Percentiles rank a stretch among this genome's conserved stretches.
These are phyloP conservation scores for Agarophyton chilense DNA, from an alignment of 23 red algal species.

Conservation along the genomic window DNA sequence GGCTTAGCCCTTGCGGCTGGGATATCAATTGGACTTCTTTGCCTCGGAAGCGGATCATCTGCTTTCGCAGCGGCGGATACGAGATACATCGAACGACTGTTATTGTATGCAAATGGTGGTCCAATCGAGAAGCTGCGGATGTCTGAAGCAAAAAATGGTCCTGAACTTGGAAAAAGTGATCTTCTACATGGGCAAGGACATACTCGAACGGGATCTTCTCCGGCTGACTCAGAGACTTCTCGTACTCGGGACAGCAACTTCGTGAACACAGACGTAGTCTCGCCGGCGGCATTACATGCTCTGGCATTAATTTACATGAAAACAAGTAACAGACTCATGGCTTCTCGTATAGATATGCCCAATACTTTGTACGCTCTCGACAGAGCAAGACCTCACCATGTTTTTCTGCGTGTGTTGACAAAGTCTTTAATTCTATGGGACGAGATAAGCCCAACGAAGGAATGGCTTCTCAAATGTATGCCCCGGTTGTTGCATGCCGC, in stretches of 20 bases:
- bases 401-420: slow-evolving; percentile 70
- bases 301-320: slow-evolving; percentile 78
- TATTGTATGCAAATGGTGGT: slow-evolving; percentile 69
- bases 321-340: slow-evolving; percentile 68
- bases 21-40: slow-evolving; percentile 81
- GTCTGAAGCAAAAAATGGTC: background rate
- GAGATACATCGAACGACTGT: slow-evolving; percentile 48
- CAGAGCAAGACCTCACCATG: slow-evolving; percentile 79
- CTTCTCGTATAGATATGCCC: slow-evolving; percentile 69
- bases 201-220: slow-evolving; percentile 14
- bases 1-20: slow-evolving; percentile 81
- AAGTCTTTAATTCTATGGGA: slow-evolving; percentile 95
- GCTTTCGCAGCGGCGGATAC: slow-evolving; percentile 55
- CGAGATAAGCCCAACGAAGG: slow-evolving; percentile 44
- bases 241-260: slow-evolving; percentile 60
- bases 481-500: slow-evolving; percentile 54
- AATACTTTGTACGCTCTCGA: slow-evolving; percentile 54
- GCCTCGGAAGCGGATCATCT: slow-evolving; percentile 64
- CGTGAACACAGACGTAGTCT: slow-evolving; percentile 69
- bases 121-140: slow-evolving; percentile 17
- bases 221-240: slow-evolving; percentile 67
- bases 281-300: slow-evolving; percentile 79
- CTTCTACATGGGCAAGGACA: background rate
- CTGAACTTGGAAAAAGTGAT: slow-evolving; percentile 33
- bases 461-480: slow-evolving; percentile 63